Conservation (phyloP, 352 stramenopile genomes). For the Thraustochytrium striatum region DNA sequence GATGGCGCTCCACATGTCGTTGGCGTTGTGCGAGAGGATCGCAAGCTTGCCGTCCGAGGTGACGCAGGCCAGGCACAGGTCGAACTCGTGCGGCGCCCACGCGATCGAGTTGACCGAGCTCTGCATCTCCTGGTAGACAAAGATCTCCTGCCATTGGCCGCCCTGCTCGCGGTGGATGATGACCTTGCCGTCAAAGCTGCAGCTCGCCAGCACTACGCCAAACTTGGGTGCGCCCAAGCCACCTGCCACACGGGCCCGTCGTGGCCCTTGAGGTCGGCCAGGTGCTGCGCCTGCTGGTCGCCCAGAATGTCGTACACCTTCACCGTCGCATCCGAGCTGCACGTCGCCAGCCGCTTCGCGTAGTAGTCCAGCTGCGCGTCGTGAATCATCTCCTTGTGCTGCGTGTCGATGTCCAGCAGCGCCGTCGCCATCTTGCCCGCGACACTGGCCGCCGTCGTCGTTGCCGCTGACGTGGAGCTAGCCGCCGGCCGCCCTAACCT, state of each 20-base stretch:
- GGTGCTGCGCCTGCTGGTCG: conserved; percentile 65
- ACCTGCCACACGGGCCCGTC: conserved; percentile 97
- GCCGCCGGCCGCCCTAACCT: too few species aligned
- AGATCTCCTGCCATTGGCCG: conserved; percentile 84
- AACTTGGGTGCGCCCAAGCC: conserved; percentile 96
- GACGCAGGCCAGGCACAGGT: conserved; percentile 81
- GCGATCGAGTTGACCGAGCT: conserved; percentile 83
- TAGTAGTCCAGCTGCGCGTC: conserved; percentile 99
- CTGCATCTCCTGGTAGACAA: background rate
- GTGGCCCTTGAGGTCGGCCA: conserved; percentile 55
- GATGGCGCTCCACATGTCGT: conserved; percentile 13
- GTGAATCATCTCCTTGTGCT: conserved; percentile 62
- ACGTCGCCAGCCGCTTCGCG: conserved; percentile 95
- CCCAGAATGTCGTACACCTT: conserved; percentile 83
- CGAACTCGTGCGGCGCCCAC: conserved; percentile 95
- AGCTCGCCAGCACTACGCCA: conserved; percentile 88
- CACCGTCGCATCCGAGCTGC: conserved; percentile 87
- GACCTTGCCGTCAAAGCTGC: conserved; percentile 94
- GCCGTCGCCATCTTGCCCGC: conserved; percentile 32
- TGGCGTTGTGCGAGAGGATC: conserved; percentile 70
- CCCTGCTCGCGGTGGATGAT: conserved; percentile 91
- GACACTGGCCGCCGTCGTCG: too few species aligned
- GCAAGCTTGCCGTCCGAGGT: conserved; percentile 90
- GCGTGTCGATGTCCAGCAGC: conserved; percentile 40
- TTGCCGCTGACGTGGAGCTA: too few species aligned